Evolutionary conservation across 768 basidiomycete genomes (phyloP), one percentile per base, ranked within the genome.

Genomic region (Boletus bicolor): DNA sequence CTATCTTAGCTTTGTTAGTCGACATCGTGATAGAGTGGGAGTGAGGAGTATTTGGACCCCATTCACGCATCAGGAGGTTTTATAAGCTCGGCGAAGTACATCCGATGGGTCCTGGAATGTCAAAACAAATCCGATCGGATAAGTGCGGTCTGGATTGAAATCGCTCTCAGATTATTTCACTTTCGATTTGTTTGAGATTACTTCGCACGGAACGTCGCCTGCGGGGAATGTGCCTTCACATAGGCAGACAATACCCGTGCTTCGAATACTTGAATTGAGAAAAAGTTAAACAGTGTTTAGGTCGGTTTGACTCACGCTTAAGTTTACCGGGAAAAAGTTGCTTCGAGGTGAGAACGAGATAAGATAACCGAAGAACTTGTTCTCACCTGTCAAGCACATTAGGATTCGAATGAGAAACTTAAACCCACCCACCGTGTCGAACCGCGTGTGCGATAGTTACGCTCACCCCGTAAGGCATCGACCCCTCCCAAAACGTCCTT

Each of bases 1-100:
- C 46, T 14, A 73, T 51, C 37, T 66, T 67, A 6, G 55, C 60
- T 58, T 48, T 71, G 51, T 62, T 58, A 21, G 51, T 44, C 21
- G 65, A 64, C 62, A 67, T 66, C 11, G 34, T 48, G 19, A 8
- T 17, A 43, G 34, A 34, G 42, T 37, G 15, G 10, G 21, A 32
- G 24, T 30, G n/a, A 6, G n/a, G 47, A 11, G 14, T 15, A 24
- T 12, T 28, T 21, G 36, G 3, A 10, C 8, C n/a, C 15, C 37
- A 39, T 38, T 43, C 24, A 17, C 19, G n/a, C 44, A 6, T 37
- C 26, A 19, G 21, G 30, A 12, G 36, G 19, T n/a, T 24, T 50
- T 53, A 54, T 54, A 50, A 6, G 48, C 12, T 34, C 7, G 1
- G 26, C 11, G 15, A 28, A 45, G 43, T 32, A 15, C n/a, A 7